Percentiles rank a stretch among this genome's conserved stretches.
phyloP scores from a whole-genome alignment of 495 filamentous ascomycete genomes.

The Trichoderma orchidacearum region DNA sequence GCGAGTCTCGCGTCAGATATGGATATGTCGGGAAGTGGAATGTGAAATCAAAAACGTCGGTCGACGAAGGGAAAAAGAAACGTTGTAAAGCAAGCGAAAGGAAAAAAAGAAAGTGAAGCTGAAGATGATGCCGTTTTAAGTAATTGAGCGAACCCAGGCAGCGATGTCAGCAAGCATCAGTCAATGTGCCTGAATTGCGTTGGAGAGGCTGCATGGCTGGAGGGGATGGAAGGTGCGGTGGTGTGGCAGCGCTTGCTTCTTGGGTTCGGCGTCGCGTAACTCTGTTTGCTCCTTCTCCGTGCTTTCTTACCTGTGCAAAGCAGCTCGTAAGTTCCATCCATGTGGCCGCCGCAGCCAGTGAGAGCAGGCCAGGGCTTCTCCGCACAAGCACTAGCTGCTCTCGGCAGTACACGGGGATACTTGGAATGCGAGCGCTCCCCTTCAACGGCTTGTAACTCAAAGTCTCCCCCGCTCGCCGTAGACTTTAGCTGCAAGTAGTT shows the following conservation, averaged over 20 bases:
- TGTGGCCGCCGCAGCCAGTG: too few relatives aligned
- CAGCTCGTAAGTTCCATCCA: too few relatives aligned
- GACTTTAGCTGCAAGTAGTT: neutral
- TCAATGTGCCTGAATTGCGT: too few relatives aligned
- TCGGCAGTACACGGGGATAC: neutral
- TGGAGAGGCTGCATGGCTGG: neutral
- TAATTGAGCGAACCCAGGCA: too few relatives aligned
- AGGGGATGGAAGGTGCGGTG: neutral
- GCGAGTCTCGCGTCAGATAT: neutral
- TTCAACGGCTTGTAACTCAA: neutral
- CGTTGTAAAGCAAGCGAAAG: neutral
- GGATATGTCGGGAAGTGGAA: neutral
- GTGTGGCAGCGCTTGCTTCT: neutral
- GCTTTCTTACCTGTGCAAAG: neutral
- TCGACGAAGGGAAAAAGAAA: neutral
- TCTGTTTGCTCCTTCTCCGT: neutral
- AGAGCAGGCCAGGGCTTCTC: too few relatives aligned
- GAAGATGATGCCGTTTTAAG: neutral
- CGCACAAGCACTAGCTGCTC: too few relatives aligned
- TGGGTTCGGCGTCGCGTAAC: neutral
- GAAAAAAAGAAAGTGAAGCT: neutral
- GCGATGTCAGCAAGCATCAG: too few relatives aligned
- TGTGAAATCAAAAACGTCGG: neutral
- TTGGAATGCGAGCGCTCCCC: neutral
- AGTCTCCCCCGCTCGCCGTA: neutral